Percentiles rank a stretch among this genome's conserved stretches.
These are phyloP conservation scores for Arachis stenosperma DNA, from an alignment of 306 rosid genomes.

Conservation along the genomic window DNA sequence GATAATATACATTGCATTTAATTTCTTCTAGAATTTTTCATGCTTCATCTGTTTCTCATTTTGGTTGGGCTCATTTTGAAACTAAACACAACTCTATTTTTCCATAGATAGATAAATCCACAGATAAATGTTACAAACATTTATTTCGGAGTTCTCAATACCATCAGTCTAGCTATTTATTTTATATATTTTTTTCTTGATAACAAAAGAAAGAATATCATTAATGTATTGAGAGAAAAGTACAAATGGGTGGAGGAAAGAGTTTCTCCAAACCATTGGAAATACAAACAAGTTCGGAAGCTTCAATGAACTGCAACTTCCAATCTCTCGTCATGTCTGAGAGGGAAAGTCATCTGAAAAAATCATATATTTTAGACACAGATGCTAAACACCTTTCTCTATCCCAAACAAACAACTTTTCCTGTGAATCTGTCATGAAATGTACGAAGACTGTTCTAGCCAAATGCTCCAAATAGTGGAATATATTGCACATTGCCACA, in stretches of 20 bases:
- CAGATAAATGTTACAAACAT: background rate
- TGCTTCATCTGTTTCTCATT: constrained; percentile 11
- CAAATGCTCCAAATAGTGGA: too few relatives aligned
- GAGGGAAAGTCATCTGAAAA: background rate
- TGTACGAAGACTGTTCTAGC: constrained; percentile 30
- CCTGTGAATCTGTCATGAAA: too few relatives aligned
- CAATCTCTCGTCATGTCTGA: too few relatives aligned
- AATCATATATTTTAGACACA: constrained; percentile 5
- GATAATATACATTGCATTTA: too few relatives aligned
- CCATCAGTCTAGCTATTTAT: constrained; percentile 15
- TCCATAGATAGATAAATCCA: background rate
- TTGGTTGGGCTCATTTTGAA: constrained; percentile 10
- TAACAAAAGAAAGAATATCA: too few relatives aligned
- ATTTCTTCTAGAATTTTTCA: background rate
- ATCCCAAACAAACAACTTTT: too few relatives aligned
- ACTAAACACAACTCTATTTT: constrained; percentile 7
- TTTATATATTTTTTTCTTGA: background rate
- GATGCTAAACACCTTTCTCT: background rate
- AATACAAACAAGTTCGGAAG: too few relatives aligned
- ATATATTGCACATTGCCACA: too few relatives aligned
- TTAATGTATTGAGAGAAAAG: too few relatives aligned
- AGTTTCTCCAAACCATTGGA: too few relatives aligned
- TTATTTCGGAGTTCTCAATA: background rate
- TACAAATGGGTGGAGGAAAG: too few relatives aligned
- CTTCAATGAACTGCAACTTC: too few relatives aligned